Evolutionary conservation across 2,329 filamentous ascomycete species (phyloP).

Genomic region (Exutisphaerella laricina): DNA sequence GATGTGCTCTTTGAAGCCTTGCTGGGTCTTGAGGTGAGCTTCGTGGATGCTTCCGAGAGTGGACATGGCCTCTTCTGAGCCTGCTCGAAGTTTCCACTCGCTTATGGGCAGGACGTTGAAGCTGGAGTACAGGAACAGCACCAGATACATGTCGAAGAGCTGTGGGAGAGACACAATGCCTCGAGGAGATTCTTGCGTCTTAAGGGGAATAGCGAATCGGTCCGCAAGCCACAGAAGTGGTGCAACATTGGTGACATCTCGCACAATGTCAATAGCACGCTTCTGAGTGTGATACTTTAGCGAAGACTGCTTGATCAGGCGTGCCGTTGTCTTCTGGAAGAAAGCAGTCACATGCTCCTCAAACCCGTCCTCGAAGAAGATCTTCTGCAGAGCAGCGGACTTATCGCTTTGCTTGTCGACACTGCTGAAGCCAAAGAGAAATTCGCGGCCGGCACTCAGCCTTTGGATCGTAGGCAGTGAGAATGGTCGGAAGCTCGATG

Average conservation of each 20-base stretch:
- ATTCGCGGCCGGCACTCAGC: constrained; percentile 44
- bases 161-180: constrained; percentile 48
- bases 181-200: constrained; percentile 55
- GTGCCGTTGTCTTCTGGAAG: constrained; percentile 41
- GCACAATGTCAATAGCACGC: constrained; percentile 50
- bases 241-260: constrained; percentile 63
- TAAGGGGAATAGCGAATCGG: constrained; percentile 62
- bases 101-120: constrained; percentile 49
- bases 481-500: constrained; percentile 46
- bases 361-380: constrained; percentile 43
- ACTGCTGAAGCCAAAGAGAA: constrained; percentile 45
- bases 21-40: constrained; percentile 44
- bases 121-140: constrained; percentile 47
- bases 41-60: constrained; percentile 40
- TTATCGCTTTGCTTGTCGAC: constrained; percentile 38
- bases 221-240: constrained; percentile 60
- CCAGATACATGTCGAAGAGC: constrained; percentile 43
- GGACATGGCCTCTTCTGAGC: constrained; percentile 35
- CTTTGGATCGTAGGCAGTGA: constrained; percentile 36
- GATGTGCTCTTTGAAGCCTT: constrained; percentile 38
- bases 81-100: constrained; percentile 47
- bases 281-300: constrained; percentile 43
- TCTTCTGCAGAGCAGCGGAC: constrained; percentile 41
- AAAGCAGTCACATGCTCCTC: constrained; percentile 41
- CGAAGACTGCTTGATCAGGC: constrained; percentile 44